Base-by-base conservation (phyloP, 139 green algal genomes). In the Nannochloris sp. region DNA sequence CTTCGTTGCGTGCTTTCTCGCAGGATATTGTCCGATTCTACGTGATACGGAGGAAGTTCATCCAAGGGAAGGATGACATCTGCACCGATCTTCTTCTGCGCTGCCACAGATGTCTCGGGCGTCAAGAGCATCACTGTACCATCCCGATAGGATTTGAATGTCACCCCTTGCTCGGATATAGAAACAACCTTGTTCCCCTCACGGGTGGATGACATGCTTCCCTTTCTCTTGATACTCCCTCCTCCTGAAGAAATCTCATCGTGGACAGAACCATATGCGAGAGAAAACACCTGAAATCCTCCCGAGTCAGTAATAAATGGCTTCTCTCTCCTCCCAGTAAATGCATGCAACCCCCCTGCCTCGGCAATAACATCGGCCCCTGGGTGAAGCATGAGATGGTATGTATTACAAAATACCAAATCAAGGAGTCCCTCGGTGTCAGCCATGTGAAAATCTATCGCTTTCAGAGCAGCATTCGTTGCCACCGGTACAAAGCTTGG, bases 21-120 rank as follows among this genome's bases (percentile, higher is more conserved):
- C 16, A 80, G 27, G 9, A 34, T 56, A 2, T 57, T 29, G 1
- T 60, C 18, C 11, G 54, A 44, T 53, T 21, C 15, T 0, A 73
- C 71, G 54, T 78, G 67, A 37, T 82, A 82, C 0, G 71, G 71
- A n/a, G 78, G 71, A 6, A 84, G 61, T 60, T 82, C 71, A 48
- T 84, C 78, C 36, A 84, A 69, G 0, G 78, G 78, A 15, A 84
- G 62, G 40, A 84, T 84, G 48, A 84, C 82, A 57, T 84, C 78
- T 4, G 67, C 71, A 2, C 70, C 78, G 5, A 84, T 49, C 48
- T 58, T 29, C 61, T 82, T 84, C 56, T 84, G 78, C 14, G 71
- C 71, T 16, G 24, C 21, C 40, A 84, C 74, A 0, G 51, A 73
- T 24, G 25, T 71, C 66, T 84, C 78, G 1, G 78, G 78, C 4